phyloP scores from a whole-genome alignment of 768 basidiomycete genomes.

The Boletus insuetus region DNA sequence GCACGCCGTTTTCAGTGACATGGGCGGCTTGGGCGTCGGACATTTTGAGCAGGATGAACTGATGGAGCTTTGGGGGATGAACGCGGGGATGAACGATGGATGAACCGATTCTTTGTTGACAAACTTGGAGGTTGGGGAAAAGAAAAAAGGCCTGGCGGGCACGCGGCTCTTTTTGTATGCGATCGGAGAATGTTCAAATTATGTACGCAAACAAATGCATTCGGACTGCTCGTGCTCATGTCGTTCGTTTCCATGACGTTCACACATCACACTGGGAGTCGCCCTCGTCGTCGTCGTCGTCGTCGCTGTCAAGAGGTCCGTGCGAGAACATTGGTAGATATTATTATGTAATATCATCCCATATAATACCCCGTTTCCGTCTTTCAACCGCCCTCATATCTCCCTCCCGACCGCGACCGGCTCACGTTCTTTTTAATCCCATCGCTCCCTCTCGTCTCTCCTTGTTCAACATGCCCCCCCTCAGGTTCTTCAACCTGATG shows the following conservation, averaged over 20 bases:
- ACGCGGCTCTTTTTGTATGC: slow-evolving; percentile 38
- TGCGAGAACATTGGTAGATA: slow-evolving; percentile 8
- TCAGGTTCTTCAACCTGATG: slow-evolving; percentile 55
- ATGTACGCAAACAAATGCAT: slow-evolving; percentile 33
- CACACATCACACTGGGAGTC: too few relatives aligned
- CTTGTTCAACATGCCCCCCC: slow-evolving; percentile 39
- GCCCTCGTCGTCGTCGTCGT: too few relatives aligned
- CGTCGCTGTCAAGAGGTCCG: slow-evolving; percentile 1
- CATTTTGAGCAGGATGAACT: slow-evolving; percentile 65
- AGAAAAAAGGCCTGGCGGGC: slow-evolving; percentile 15
- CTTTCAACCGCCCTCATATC: too few relatives aligned
- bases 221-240: slow-evolving; percentile 26
- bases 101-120: slow-evolving; percentile 78
- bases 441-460: slow-evolving; percentile 1
- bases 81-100: slow-evolving; percentile 51
- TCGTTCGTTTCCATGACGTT: slow-evolving; percentile 38
- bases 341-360: slow-evolving; percentile 18
- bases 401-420: slow-evolving; percentile 16
- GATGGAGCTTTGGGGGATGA: slow-evolving; percentile 41
- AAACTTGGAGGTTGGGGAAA: slow-evolving; percentile 48
- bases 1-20: slow-evolving; percentile 80
- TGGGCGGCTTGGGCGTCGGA: slow-evolving; percentile 89
- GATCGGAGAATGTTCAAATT: slow-evolving; percentile 6
- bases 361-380: background rate
- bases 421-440: slow-evolving; percentile 9